phyloP scores from a whole-genome alignment of 108 stramenopile species.

The Skeletonema potamos region DNA sequence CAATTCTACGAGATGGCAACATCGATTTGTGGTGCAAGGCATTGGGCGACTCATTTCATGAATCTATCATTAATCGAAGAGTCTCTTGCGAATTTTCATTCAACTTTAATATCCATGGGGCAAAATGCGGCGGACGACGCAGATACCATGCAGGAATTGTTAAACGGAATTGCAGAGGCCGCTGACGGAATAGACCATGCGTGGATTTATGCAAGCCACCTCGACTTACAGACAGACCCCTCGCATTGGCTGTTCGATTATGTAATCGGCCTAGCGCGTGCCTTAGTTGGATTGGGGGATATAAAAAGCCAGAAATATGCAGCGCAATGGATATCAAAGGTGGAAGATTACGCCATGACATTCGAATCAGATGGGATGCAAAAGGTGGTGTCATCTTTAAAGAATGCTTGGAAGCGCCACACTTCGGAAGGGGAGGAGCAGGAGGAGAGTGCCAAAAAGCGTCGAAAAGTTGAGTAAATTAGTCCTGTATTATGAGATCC shows the following conservation, averaged over 20 bases:
- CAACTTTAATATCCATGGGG: slow-evolving; percentile 35
- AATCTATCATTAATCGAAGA: slow-evolving; percentile 39
- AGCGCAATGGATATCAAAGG: slow-evolving; percentile 60
- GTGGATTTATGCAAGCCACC: slow-evolving; percentile 48
- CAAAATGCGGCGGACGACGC: slow-evolving; percentile 28
- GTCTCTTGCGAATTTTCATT: slow-evolving; percentile 29
- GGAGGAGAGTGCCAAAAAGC: background rate
- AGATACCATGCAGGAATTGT: slow-evolving; percentile 40
- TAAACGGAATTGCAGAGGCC: slow-evolving; percentile 63
- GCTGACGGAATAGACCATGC: slow-evolving; percentile 78
- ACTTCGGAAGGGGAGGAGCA: background rate
- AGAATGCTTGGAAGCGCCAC: slow-evolving; percentile 49
- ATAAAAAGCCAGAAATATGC: slow-evolving; percentile 75
- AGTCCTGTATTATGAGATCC: no score
- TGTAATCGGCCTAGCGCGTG: slow-evolving; percentile 64
- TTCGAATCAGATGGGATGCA: slow-evolving; percentile 66
- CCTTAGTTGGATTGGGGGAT: slow-evolving; percentile 78
- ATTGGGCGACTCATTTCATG: slow-evolving; percentile 48
- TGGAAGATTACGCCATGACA: slow-evolving; percentile 57
- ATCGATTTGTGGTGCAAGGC: slow-evolving; percentile 37
- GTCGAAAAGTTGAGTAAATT: background rate
- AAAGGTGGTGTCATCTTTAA: slow-evolving; percentile 70
- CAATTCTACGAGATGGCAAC: slow-evolving; percentile 45
- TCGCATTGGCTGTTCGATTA: slow-evolving; percentile 76
- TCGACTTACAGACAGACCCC: slow-evolving; percentile 51